Base-by-base conservation (phyloP, 345 rosid genomes). In the Leavenworthia alabamica region DNA sequence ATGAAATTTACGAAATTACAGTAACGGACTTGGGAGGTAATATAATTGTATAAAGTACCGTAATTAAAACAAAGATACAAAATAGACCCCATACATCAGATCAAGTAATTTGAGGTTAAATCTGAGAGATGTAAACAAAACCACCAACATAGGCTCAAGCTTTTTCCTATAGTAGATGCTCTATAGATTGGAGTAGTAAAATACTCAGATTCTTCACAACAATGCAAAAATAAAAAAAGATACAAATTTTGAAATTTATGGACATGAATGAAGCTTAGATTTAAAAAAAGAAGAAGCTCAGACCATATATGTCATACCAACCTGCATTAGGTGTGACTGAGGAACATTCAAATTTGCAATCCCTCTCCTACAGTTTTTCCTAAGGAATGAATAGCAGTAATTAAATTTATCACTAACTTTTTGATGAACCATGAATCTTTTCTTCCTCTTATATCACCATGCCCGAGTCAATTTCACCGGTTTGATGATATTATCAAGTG, bases 261-360 rank as follows among this genome's bases (percentile, higher is more conserved):
- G 57, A 46, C 74, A 54, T 17, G 11, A 54, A 14, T 10, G n/a
- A 32, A 20, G 15, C 64, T 66, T n/a, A 56, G 13, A 43, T 15
- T 56, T 19, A 14, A 42, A 22, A 7, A n/a, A n/a, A n/a, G n/a
- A 48, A 15, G 17, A 15, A 22, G 37, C 43, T 70, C 29, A 94
- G 60, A 94, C 99, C 99, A 90, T 94, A 78, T 94, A 94, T 29
- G 99, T 93, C 99, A 93, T 93, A 33, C 97, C 95, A 4, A 93
- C 99, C 79, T 94, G 97, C 90, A 94, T 90, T 37, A 94, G 83
- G 71, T 94, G 78, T 0, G 96, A 78, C 76, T 94, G 99, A 36
- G 97, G 99, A 32, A 90, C 96, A 2, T 91, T 94, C 78, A 88
- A 67, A 74, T 94, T 90, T 6, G 99, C 96, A 0, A 76, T 82